Evolutionary conservation across 495 filamentous ascomycete genomes (phyloP).

Genomic region (Tetracladium marchalianum): DNA sequence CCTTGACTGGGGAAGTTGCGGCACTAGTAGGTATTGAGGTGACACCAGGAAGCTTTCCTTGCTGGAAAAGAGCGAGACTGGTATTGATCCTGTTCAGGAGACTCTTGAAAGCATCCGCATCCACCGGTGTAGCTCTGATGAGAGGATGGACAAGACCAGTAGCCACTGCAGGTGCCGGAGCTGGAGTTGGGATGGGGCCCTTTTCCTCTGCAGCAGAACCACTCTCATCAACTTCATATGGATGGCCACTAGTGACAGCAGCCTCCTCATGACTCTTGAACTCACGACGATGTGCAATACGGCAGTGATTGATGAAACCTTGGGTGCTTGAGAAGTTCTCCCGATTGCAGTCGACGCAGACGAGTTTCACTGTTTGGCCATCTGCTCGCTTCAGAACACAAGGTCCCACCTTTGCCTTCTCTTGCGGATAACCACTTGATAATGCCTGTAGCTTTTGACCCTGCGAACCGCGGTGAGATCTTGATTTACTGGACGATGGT

Average conservation of each 20-base stretch:
- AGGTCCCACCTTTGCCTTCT: slow-evolving; percentile 53
- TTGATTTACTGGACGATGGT: slow-evolving; percentile 45
- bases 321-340: slow-evolving; percentile 91
- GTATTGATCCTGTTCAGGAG: slow-evolving; percentile 36
- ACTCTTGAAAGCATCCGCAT: slow-evolving; percentile 41
- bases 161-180: slow-evolving; percentile 7
- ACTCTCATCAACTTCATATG: slow-evolving; percentile 62
- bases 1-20: slow-evolving; percentile 9
- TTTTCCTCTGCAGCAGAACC: slow-evolving; percentile 43
- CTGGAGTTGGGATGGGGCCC: slow-evolving; percentile 21
- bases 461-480: slow-evolving; percentile 47
- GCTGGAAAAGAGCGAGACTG: slow-evolving; percentile 33
- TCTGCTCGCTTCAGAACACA: slow-evolving; percentile 43
- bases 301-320: slow-evolving; percentile 97
- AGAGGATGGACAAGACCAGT: slow-evolving; percentile 61
- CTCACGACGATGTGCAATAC: slow-evolving; percentile 83
- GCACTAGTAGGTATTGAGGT: slow-evolving; percentile 27
- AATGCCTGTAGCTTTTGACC: slow-evolving; percentile 60
- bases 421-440: slow-evolving; percentile 57
- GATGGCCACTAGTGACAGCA: slow-evolving; percentile 76
- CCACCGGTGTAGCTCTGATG: slow-evolving; percentile 47
- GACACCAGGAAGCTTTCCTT: slow-evolving; percentile 35
- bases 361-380: slow-evolving; percentile 58
- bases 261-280: slow-evolving; percentile 93
- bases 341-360: slow-evolving; percentile 79